Percentiles rank a stretch among this genome's conserved stretches.
phyloP scores from a whole-genome alignment of 2,329 filamentous ascomycete species.

The Leptographium radiaticola region DNA sequence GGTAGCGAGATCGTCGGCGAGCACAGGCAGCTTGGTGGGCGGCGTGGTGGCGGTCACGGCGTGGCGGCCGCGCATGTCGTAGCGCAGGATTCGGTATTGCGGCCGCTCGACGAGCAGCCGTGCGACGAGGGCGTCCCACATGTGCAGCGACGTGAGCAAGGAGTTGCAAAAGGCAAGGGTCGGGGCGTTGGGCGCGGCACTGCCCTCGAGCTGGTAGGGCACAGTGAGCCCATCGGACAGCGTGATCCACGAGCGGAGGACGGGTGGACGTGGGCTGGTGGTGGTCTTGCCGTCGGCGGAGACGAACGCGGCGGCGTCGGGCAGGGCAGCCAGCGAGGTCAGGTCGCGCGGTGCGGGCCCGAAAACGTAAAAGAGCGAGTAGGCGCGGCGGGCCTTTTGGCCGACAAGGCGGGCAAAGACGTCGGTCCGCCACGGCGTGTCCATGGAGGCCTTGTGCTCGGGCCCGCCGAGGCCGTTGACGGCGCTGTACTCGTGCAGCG shows the following conservation, averaged over 20 bases:
- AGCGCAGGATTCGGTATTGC: constrained; percentile 61
- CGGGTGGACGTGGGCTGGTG: constrained; percentile 38
- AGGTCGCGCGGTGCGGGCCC: constrained; percentile 62
- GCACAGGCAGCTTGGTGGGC: constrained; percentile 47
- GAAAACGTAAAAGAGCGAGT: constrained; percentile 68
- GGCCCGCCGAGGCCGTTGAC: constrained; percentile 53
- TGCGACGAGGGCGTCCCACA: constrained; percentile 66
- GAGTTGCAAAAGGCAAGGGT: constrained; percentile 68
- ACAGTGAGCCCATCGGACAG: constrained; percentile 52
- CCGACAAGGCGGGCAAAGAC: constrained; percentile 47
- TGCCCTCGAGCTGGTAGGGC: constrained; percentile 66
- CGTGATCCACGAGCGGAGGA: constrained; percentile 55
- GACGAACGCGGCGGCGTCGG: constrained; percentile 33
- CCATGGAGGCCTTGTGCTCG: constrained; percentile 49
- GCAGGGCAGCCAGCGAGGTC: constrained; percentile 36
- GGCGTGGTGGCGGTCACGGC: constrained; percentile 30
- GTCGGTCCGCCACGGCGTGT: constrained; percentile 47
- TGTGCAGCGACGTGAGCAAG: constrained; percentile 61
- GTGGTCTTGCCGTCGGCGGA: constrained; percentile 41
- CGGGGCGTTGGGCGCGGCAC: constrained; percentile 50
- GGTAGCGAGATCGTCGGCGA: constrained; percentile 53
- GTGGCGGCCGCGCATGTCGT: constrained; percentile 60
- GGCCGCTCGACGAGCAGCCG: constrained; percentile 47
- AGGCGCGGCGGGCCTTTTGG: constrained; percentile 44
- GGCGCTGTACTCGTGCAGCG: constrained; percentile 59